Evolutionary conservation across 2,329 filamentous ascomycete genomes (phyloP).

Genomic region (Sporothrix brasiliensis): DNA sequence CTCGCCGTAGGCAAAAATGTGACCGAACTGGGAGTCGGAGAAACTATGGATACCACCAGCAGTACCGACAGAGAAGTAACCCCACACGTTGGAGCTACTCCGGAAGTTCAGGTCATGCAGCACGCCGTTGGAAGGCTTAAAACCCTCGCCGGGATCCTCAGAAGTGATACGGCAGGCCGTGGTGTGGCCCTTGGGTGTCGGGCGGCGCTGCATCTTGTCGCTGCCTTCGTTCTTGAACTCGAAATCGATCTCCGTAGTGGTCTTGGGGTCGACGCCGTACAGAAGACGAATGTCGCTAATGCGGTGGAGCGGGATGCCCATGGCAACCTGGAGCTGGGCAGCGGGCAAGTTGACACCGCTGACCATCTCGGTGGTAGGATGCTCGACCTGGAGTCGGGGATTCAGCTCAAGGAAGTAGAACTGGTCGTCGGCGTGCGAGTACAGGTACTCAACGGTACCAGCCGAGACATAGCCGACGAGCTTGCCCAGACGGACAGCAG

Average conservation of each 20-base stretch:
- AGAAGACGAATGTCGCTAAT: slow-evolving; percentile 95
- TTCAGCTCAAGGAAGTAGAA: slow-evolving; percentile 99
- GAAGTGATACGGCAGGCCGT: slow-evolving; percentile 99
- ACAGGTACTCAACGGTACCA: slow-evolving; percentile 97
- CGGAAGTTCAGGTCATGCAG: slow-evolving; percentile 99
- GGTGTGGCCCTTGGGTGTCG: slow-evolving; percentile 92
- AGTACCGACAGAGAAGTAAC: slow-evolving; percentile 98
- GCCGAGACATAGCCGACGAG: slow-evolving; percentile 98
- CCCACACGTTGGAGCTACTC: slow-evolving; percentile 98
- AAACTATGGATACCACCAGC: slow-evolving; percentile 98
- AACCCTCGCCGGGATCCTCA: slow-evolving; percentile 96
- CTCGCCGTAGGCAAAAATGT: slow-evolving; percentile 99
- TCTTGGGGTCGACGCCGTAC: slow-evolving; percentile 92
- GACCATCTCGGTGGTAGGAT: slow-evolving; percentile 99
- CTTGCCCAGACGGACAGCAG: slow-evolving; percentile 88
- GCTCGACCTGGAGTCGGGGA: slow-evolving; percentile 98
- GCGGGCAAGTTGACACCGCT: slow-evolving; percentile 96
- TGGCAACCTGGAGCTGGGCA: slow-evolving; percentile 96
- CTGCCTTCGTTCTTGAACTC: slow-evolving; percentile 89
- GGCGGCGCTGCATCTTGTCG: slow-evolving; percentile 80
- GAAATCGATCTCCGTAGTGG: slow-evolving; percentile 87
- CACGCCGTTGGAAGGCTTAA: slow-evolving; percentile 98
- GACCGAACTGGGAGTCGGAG: slow-evolving; percentile 97
- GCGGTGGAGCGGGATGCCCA: slow-evolving; percentile 94
- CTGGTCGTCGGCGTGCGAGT: slow-evolving; percentile 96